Evolutionary conservation across 208 protist species (phyloP).

Genomic region (Leptomonas seymouri): DNA sequence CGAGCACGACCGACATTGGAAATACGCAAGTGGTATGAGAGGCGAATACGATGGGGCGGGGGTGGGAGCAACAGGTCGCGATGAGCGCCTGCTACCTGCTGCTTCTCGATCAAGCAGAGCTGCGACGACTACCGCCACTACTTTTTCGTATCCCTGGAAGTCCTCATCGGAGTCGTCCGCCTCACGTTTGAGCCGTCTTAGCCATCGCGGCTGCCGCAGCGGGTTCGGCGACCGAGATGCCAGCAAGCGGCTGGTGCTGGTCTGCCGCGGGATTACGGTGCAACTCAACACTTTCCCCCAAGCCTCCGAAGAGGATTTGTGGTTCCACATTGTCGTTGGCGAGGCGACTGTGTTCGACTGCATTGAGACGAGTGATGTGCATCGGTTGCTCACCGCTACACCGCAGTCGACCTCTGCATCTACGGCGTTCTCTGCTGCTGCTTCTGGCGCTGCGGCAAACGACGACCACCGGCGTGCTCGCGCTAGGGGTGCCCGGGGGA

Average conservation of each 20-base stretch:
- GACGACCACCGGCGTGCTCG: too few relatives aligned
- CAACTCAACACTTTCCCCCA: conserved; percentile 53
- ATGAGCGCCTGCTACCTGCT: background rate
- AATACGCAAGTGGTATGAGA: background rate
- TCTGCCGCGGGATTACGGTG: conserved; percentile 47
- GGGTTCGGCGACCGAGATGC: conserved; percentile 44
- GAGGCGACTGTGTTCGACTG: conserved; percentile 61
- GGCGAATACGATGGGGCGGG: background rate
- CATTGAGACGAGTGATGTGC: conserved; percentile 58
- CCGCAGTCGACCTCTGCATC: conserved; percentile 14
- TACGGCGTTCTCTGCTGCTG: too few relatives aligned
- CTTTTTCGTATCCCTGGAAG: background rate
- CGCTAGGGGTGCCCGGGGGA: too few relatives aligned
- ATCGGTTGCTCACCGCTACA: conserved; percentile 50
- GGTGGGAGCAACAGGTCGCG: background rate
- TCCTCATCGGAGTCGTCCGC: conserved; percentile 26
- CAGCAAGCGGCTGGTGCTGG: conserved; percentile 55
- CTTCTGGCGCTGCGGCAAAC: too few relatives aligned
- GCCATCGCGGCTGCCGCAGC: conserved; percentile 28
- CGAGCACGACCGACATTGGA: background rate
- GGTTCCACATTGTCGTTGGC: conserved; percentile 46
- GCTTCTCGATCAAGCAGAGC: background rate
- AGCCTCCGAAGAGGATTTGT: conserved; percentile 43
- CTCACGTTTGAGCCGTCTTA: conserved; percentile 22
- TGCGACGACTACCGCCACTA: background rate